phyloP scores from a whole-genome alignment of 2,329 filamentous ascomycete genomes.

The Talaromyces sp. region DNA sequence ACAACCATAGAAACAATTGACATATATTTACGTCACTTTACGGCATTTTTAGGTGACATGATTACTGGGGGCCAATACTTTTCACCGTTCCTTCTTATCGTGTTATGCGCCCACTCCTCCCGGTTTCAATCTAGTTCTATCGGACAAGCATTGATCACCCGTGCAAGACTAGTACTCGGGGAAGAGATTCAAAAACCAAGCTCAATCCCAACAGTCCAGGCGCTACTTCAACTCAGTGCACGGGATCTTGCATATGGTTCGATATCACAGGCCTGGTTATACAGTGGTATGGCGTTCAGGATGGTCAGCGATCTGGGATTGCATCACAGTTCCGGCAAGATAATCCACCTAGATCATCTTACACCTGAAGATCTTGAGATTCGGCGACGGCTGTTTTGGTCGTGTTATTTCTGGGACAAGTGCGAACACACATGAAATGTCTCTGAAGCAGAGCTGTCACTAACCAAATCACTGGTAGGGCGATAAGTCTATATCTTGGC shows the following conservation, averaged over 20 bases:
- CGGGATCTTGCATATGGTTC: slow-evolving; percentile 28
- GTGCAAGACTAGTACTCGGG: slow-evolving; percentile 26
- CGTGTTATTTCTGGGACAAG: slow-evolving; percentile 33
- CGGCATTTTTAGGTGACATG: not conserved
- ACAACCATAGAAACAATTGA: no score
- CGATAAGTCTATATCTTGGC: slow-evolving; percentile 28
- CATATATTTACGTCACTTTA: no score
- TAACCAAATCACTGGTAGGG: no score
- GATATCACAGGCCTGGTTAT: slow-evolving; percentile 29
- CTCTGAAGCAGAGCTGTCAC: no score
- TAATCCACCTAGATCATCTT: slow-evolving; percentile 25
- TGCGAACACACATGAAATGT: slow-evolving; percentile 3
- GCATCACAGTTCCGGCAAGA: slow-evolving; percentile 25
- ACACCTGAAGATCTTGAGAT: slow-evolving; percentile 30
- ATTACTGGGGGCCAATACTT: slow-evolving; percentile 2
- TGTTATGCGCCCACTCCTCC: not conserved
- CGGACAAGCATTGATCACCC: slow-evolving; percentile 17
- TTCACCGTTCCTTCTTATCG: not conserved
- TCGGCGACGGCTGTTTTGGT: slow-evolving; percentile 31
- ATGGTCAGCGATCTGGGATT: slow-evolving; percentile 32
- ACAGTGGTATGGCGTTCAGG: slow-evolving; percentile 30
- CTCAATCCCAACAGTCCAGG: slow-evolving; percentile 30
- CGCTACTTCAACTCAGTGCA: slow-evolving; percentile 28
- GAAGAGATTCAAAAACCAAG: slow-evolving; percentile 28
- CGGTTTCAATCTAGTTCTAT: not conserved